These are phyloP conservation scores for Scutellaria minor DNA, from an alignment of 257 asterid genomes.

Conservation along the genomic window DNA sequence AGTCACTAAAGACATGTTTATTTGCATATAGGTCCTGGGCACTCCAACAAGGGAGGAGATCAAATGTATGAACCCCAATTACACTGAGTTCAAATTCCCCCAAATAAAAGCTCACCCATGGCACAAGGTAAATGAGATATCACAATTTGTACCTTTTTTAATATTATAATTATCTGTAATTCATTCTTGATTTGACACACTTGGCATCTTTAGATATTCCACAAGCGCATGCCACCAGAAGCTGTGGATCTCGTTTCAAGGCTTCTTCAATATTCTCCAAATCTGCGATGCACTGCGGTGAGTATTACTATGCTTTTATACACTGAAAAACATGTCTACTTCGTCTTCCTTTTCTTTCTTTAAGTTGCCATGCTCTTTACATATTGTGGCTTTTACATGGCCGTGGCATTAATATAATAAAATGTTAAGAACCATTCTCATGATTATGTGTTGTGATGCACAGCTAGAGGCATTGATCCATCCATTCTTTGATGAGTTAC, in stretches of 20 bases:
- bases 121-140: conserved; percentile 60
- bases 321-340: neutral
- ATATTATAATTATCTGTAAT: neutral
- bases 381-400: neutral
- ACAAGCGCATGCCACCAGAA: conserved; percentile 76
- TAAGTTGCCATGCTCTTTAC: too few relatives aligned
- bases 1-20: neutral
- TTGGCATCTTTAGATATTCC: conserved; percentile 55
- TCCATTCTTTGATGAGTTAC: conserved; percentile 72
- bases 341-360: neutral
- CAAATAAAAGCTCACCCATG: conserved; percentile 83
- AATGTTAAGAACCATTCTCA: conserved; percentile 11
- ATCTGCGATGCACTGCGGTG: conserved; percentile 74
- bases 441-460: conserved; percentile 36
- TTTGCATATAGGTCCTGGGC: conserved; percentile 62
- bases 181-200: conserved; percentile 23
- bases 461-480: conserved; percentile 71
- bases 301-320: conserved; percentile 31
- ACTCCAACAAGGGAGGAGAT: conserved; percentile 87
- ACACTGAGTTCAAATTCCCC: conserved; percentile 75
- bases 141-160: neutral
- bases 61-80: conserved; percentile 83
- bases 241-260: conserved; percentile 78
- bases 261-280: conserved; percentile 77
- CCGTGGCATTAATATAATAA: neutral